Base-by-base conservation (phyloP, 2,329 filamentous ascomycete species). In the Diaporthe nobilis region DNA sequence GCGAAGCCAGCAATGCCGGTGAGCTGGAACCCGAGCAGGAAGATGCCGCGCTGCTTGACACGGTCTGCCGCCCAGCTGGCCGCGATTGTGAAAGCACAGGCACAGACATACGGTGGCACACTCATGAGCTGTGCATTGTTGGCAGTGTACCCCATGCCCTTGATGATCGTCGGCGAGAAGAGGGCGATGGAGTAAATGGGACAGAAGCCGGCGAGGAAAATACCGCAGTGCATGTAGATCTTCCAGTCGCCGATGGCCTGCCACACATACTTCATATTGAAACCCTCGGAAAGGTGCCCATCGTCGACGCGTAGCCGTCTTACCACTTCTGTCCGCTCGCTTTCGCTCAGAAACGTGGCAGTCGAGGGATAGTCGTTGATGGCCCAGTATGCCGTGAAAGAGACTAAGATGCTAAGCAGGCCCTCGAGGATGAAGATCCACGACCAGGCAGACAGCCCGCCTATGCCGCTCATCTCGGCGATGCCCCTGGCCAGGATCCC, bases 361-460 rank as follows among this genome's bases (percentile, higher is more conserved):
- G 82, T 86, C 20, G 82, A 84, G 6, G 92, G 91, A 79, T 91
- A 93, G 81, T 93, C 91, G 76, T 90, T 84, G 80, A 93, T 90
- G 61, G 86, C 37, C 71, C 58, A 76, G 74, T 68, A 76, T 5
- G 71, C 71, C 1, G 63, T 42, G 31, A 70, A 60, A 2, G 91
- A 92, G 67, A 89, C 84, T 44, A 87, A 2, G 6, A 90, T 81
- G 8, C 88, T 90, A 31, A 86, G 79, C 28, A 89, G 75, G 42
- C 90, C 89, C 81, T 94, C 92, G 4, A 95, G 85, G 75, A 95
- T 93, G 82, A 96, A 96, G 71, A 96, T 95, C 94, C 93, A 95
- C 2, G 90, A 87, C 94, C 94, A 96, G 1, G 93, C 93, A 83
- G 39, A 87, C 68, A 84, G 82, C 17, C 90, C 88, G 37, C 83